Conservation (phyloP, 768 basidiomycete species). For the Termitomyces titanicus region DNA sequence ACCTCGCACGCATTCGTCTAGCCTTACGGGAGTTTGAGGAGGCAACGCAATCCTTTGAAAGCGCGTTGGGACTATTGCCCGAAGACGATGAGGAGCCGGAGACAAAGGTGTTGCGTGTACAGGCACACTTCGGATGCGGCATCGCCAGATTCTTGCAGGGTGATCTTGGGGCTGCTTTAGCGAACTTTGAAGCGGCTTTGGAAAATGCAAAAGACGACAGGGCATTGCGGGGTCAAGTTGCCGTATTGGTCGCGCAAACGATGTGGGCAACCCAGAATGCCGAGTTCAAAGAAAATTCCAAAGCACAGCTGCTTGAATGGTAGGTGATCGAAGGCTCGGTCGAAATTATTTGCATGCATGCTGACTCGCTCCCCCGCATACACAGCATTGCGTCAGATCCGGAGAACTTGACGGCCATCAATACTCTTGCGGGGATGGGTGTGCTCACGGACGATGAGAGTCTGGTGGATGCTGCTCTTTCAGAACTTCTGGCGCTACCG, state of each 20-base stretch:
- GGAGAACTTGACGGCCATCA: conserved; percentile 78
- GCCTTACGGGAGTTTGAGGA: conserved; percentile 52
- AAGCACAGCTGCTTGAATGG: conserved; percentile 80
- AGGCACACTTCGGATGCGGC: conserved; percentile 69
- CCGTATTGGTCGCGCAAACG: conserved; percentile 77
- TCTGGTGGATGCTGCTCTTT: conserved; percentile 81
- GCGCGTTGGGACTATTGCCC: conserved; percentile 63
- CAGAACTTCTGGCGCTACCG: conserved; percentile 72
- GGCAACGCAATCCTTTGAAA: conserved; percentile 69
- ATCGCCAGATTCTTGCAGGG: conserved; percentile 66
- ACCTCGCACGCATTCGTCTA: conserved; percentile 75
- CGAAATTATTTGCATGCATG: background rate
- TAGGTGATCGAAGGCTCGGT: conserved; percentile 29
- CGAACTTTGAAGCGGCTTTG: conserved; percentile 64
- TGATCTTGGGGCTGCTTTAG: conserved; percentile 59
- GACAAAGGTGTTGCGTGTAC: conserved; percentile 46
- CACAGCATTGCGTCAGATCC: conserved; percentile 72
- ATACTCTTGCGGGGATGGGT: conserved; percentile 85
- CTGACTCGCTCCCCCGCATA: conserved; percentile 3
- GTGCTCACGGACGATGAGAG: conserved; percentile 74
- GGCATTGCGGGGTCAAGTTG: conserved; percentile 59
- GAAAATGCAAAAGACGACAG: conserved; percentile 46
- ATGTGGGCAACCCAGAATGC: conserved; percentile 80
- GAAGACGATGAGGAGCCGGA: conserved; percentile 39
- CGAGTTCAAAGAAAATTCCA: conserved; percentile 75